A percentile compares a stretch with the other conserved stretches of the same genome.
These are phyloP conservation scores for Yarrowia sp. DNA, from an alignment of 805 yeast genomes.

Conservation along the genomic window DNA sequence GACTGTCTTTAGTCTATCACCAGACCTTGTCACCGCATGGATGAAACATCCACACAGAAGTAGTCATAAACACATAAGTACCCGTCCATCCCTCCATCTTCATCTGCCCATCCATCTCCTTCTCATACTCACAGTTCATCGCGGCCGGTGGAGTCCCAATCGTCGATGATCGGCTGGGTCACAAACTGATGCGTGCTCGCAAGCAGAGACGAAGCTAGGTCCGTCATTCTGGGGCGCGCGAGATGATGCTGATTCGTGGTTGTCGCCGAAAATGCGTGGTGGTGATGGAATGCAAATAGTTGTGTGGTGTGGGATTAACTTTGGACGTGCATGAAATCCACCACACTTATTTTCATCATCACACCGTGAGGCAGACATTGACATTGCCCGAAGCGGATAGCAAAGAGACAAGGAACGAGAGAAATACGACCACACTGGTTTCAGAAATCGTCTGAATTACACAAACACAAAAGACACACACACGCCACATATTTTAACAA, in stretches of 20 bases:
- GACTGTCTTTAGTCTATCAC: too few relatives aligned
- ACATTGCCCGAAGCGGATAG: too few relatives aligned
- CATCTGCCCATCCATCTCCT: too few relatives aligned
- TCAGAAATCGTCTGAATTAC: too few relatives aligned
- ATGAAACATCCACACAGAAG: too few relatives aligned
- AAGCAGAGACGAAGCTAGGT: constrained; percentile 7
- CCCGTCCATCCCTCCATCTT: too few relatives aligned
- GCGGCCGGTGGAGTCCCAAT: constrained; percentile 27
- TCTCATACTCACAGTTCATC: constrained; percentile 28
- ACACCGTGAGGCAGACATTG: too few relatives aligned
- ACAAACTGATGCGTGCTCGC: constrained; percentile 24
- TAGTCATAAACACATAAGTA: too few relatives aligned
- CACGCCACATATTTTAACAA: neutral
- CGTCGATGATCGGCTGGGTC: constrained; percentile 25
- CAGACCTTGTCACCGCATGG: too few relatives aligned
- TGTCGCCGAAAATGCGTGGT: neutral
- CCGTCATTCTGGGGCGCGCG: neutral
- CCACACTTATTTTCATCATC: neutral
- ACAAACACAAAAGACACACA: neutral
- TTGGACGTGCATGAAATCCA: neutral
- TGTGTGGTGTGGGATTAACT: too few relatives aligned
- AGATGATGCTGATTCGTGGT: neutral
- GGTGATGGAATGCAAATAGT: neutral
- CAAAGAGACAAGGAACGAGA: too few relatives aligned
- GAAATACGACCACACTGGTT: too few relatives aligned